A percentile compares a stretch with the other conserved stretches of the same genome.
These are phyloP conservation scores for Chalciporus piperatoides DNA, from an alignment of 1,284 basidiomycete genomes.

Conservation along the genomic window DNA sequence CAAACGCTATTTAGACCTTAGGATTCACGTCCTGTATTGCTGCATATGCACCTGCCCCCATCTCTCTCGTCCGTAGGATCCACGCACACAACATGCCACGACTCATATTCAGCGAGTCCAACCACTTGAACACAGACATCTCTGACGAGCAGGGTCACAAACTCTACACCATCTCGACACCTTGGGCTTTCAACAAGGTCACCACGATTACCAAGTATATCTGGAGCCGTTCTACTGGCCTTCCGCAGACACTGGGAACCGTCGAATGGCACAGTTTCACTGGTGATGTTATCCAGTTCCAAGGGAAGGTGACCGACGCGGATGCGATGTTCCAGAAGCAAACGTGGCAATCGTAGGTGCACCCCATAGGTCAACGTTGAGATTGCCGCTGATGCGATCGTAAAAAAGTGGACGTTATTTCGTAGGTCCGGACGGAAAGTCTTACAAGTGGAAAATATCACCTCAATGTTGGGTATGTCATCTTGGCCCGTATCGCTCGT, in stretches of 20 bases:
- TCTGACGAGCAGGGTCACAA: slow-evolving; percentile 23
- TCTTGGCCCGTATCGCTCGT: too few relatives aligned
- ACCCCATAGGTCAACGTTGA: not conserved
- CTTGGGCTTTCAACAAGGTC: slow-evolving; percentile 14
- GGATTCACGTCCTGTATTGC: not conserved
- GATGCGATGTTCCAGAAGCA: slow-evolving; percentile 16
- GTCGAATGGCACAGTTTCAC: slow-evolving; percentile 28
- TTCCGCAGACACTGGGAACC: slow-evolving; percentile 23
- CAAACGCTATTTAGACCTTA: not conserved
- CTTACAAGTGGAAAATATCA: slow-evolving; percentile 32
- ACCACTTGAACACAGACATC: slow-evolving; percentile 24
- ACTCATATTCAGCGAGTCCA: slow-evolving; percentile 17
- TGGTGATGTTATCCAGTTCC: slow-evolving; percentile 17
- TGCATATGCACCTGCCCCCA: not conserved
- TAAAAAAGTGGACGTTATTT: slow-evolving; percentile 24
- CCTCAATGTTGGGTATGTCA: slow-evolving; percentile 20
- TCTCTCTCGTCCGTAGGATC: not conserved
- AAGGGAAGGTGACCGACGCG: slow-evolving; percentile 11
- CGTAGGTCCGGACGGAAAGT: slow-evolving; percentile 19
- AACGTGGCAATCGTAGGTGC: slow-evolving; percentile 13
- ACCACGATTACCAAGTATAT: slow-evolving; percentile 29
- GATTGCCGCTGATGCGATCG: not conserved
- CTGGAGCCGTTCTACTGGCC: slow-evolving; percentile 11
- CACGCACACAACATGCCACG: slow-evolving; percentile 1
- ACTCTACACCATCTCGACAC: slow-evolving; percentile 24